Conservation (phyloP, 129 eudicot genomes). For the Centrapalus pauciflorus region DNA sequence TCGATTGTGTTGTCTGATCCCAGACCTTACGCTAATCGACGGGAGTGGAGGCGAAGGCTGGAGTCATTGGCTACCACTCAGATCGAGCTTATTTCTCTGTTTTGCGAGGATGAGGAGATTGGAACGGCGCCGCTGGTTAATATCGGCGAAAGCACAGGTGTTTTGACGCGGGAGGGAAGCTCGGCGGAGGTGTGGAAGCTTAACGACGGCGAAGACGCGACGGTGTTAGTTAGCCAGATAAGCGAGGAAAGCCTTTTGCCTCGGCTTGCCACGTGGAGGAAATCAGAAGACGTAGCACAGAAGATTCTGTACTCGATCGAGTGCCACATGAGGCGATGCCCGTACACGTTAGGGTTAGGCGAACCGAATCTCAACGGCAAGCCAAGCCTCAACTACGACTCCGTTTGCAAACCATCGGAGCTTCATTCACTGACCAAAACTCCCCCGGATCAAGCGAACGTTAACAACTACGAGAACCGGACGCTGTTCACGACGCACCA, state of each 20-base stretch:
- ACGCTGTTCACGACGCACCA: constrained; percentile 60
- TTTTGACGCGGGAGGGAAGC: constrained; percentile 52
- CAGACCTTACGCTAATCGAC: constrained; percentile 56
- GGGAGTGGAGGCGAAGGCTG: constrained; percentile 73
- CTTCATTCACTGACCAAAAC: constrained; percentile 52
- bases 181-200: constrained; percentile 76
- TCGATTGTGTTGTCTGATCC: constrained; percentile 58
- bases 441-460: constrained; percentile 33
- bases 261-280: constrained; percentile 70
- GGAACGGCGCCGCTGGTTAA: constrained; percentile 47
- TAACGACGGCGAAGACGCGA: constrained; percentile 24
- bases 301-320: constrained; percentile 60
- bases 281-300: constrained; percentile 42
- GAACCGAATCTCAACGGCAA: constrained; percentile 79
- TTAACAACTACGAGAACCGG: constrained; percentile 60
- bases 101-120: constrained; percentile 56
- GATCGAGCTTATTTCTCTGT: constrained; percentile 52
- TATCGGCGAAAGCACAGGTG: constrained; percentile 34
- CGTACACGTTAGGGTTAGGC: constrained; percentile 77
- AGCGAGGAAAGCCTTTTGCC: constrained; percentile 83
- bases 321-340: constrained; percentile 56
- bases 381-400: constrained; percentile 67
- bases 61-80: constrained; percentile 52
- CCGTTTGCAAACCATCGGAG: constrained; percentile 54
- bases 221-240: constrained; percentile 55